A percentile compares a stretch with the other conserved stretches of the same genome.
These are phyloP conservation scores for Ophiosphaerella herpotricha DNA, from an alignment of 2,329 filamentous ascomycete species.

Conservation along the genomic window DNA sequence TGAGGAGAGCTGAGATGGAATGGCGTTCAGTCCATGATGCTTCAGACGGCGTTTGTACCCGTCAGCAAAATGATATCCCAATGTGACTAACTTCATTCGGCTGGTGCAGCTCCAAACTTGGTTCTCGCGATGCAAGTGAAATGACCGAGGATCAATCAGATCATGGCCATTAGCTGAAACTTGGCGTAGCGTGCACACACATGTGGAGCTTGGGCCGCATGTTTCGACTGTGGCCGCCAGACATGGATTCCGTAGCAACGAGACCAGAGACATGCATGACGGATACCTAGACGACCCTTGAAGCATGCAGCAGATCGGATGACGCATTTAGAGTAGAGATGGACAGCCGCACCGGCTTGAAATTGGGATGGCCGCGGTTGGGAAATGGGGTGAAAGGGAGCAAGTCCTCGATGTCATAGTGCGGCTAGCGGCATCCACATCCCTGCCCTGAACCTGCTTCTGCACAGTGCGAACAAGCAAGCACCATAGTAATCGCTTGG, in stretches of 20 bases:
- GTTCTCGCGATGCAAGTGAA: not conserved
- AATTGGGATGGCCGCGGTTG: not conserved
- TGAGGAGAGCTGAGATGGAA: constrained; percentile 13
- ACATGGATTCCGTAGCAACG: constrained; percentile 3
- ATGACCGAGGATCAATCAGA: not conserved
- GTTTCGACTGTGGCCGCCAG: not conserved
- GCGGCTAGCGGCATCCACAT: constrained; percentile 13
- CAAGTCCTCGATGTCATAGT: constrained; percentile 4
- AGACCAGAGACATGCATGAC: not conserved
- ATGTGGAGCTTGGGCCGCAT: constrained; percentile 4
- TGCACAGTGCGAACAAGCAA: constrained; percentile 6
- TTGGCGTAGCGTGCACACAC: not conserved
- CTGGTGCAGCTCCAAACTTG: not conserved
- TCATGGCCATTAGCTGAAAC: not conserved
- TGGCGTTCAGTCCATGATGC: constrained; percentile 2
- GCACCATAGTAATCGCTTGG: constrained; percentile 10
- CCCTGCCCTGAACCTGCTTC: constrained; percentile 10
- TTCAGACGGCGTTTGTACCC: constrained; percentile 2
- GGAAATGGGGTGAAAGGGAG: not conserved
- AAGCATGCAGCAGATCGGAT: not conserved
- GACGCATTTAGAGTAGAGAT: not conserved
- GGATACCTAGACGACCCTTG: not conserved
- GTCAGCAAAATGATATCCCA: too few species aligned
- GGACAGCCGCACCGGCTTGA: not conserved
- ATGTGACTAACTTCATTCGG: not conserved